These are phyloP conservation scores for Pythium pyrilobum DNA, from an alignment of 352 stramenopile genomes.

Conservation along the genomic window DNA sequence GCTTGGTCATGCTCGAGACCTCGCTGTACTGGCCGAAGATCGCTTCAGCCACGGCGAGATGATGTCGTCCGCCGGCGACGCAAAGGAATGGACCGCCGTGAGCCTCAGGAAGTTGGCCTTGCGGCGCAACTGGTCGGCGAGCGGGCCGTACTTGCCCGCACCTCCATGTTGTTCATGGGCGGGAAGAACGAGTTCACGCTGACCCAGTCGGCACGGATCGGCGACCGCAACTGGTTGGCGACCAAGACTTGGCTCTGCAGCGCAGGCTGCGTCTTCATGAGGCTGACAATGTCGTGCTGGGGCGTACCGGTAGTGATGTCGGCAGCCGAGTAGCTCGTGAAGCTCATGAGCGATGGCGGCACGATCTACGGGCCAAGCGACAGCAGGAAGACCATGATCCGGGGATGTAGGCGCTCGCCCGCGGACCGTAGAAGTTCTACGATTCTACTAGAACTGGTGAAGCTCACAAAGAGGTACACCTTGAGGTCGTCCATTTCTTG, in stretches of 20 bases:
- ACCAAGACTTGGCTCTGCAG: conserved; percentile 28
- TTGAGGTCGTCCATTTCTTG: conserved; percentile 49
- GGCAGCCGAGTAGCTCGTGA: conserved; percentile 19
- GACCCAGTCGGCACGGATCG: conserved; percentile 17
- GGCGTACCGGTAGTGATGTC: conserved; percentile 20
- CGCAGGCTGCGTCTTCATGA: conserved; percentile 15
- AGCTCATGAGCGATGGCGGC: conserved; percentile 18
- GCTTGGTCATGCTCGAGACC: conserved; percentile 15
- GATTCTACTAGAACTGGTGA: conserved; percentile 34
- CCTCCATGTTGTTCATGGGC: conserved; percentile 34
- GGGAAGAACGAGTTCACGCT: conserved; percentile 26
- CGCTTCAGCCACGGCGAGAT: conserved; percentile 28
- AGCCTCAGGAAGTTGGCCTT: conserved; percentile 24
- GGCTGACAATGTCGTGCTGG: conserved; percentile 22
- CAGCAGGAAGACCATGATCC: conserved; percentile 25
- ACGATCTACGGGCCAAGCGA: conserved; percentile 18
- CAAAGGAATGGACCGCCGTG: conserved; percentile 25
- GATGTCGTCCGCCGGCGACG: conserved; percentile 22
- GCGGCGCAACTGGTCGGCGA: conserved; percentile 20
- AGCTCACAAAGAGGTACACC: conserved; percentile 30
- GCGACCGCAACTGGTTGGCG: conserved; percentile 28
- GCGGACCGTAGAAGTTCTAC: conserved; percentile 36
- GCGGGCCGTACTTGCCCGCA: conserved; percentile 10
- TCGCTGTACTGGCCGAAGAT: conserved; percentile 27
- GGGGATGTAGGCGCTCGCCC: conserved; percentile 13